phyloP scores from a whole-genome alignment of 768 basidiomycete genomes.

The Mycena rosella region DNA sequence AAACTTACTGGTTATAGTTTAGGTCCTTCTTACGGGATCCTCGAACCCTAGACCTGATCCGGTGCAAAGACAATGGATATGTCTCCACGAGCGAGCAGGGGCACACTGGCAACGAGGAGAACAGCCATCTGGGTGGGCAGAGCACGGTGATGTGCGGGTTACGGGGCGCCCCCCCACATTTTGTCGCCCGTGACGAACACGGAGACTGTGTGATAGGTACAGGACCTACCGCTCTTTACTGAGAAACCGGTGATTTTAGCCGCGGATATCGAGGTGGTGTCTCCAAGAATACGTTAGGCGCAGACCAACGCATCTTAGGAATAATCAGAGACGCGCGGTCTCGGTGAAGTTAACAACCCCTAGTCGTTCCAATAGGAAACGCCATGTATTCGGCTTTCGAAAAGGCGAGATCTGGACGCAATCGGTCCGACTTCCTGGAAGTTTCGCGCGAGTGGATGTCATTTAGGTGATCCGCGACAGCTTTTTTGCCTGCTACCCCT shows the following conservation, averaged over 20 bases:
- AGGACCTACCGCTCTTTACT: slow-evolving; percentile 28
- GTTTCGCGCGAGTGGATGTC: slow-evolving; percentile 2
- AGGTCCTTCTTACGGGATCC: slow-evolving; percentile 7
- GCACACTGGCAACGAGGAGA: slow-evolving; percentile 22
- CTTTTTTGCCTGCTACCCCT: neutral
- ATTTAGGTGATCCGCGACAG: slow-evolving; percentile 19
- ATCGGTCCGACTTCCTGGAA: slow-evolving; percentile 3
- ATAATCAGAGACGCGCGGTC: neutral
- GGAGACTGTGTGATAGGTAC: neutral
- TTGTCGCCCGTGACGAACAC: slow-evolving; percentile 9
- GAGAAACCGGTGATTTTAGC: slow-evolving; percentile 12
- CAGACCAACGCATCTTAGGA: neutral
- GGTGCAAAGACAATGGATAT: slow-evolving; percentile 1
- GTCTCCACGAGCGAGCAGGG: neutral
- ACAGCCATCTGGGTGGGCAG: neutral
- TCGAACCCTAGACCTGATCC: slow-evolving; percentile 34
- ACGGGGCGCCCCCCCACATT: slow-evolving; percentile 4
- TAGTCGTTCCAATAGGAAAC: too few relatives aligned
- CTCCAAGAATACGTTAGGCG: neutral
- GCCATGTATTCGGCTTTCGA: neutral
- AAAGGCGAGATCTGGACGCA: neutral
- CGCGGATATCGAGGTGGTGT: neutral
- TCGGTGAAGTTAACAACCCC: too few relatives aligned
- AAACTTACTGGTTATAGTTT: slow-evolving; percentile 10
- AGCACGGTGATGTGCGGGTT: slow-evolving; percentile 6